These are phyloP conservation scores for Emmonsiellopsis sp. DNA, from an alignment of 2,329 filamentous ascomycete genomes.

Conservation along the genomic window DNA sequence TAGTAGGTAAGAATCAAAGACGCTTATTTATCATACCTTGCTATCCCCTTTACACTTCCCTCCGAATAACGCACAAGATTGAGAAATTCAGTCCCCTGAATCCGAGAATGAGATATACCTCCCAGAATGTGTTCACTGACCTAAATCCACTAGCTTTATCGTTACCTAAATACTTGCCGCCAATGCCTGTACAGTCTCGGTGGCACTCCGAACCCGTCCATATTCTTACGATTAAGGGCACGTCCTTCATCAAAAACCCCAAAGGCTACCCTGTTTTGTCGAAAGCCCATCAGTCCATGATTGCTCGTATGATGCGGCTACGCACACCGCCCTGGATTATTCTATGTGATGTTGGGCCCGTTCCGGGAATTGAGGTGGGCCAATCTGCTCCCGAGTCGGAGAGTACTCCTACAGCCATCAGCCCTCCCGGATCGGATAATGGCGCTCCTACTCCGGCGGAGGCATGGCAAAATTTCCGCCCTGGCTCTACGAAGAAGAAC, in stretches of 20 bases:
- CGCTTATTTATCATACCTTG: neutral
- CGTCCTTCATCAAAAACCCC: slow-evolving; percentile 49
- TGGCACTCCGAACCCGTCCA: slow-evolving; percentile 58
- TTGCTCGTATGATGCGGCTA: slow-evolving; percentile 49
- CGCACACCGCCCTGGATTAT: slow-evolving; percentile 52
- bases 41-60: neutral
- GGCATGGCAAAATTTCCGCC: slow-evolving; percentile 40
- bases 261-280: slow-evolving; percentile 52
- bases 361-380: slow-evolving; percentile 33
- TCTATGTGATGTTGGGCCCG: slow-evolving; percentile 48
- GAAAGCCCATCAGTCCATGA: slow-evolving; percentile 49
- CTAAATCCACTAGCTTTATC: slow-evolving; percentile 39
- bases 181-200: slow-evolving; percentile 45
- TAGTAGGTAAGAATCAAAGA: slow-evolving; percentile 60
- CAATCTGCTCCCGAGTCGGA: slow-evolving; percentile 14
- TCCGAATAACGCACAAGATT: no score
- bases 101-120: neutral
- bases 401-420: slow-evolving; percentile 6
- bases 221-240: slow-evolving; percentile 44
- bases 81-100: neutral
- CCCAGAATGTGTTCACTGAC: slow-evolving; percentile 8
- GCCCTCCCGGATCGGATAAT: slow-evolving; percentile 1
- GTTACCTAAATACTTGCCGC: slow-evolving; percentile 52
- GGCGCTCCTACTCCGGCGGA: slow-evolving; percentile 65
- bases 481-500: slow-evolving; percentile 38